A percentile compares a stretch with the other conserved stretches of the same genome.
Evolutionary conservation across 306 rosid genomes (phyloP).

Genomic region (Cucumis sativus): DNA sequence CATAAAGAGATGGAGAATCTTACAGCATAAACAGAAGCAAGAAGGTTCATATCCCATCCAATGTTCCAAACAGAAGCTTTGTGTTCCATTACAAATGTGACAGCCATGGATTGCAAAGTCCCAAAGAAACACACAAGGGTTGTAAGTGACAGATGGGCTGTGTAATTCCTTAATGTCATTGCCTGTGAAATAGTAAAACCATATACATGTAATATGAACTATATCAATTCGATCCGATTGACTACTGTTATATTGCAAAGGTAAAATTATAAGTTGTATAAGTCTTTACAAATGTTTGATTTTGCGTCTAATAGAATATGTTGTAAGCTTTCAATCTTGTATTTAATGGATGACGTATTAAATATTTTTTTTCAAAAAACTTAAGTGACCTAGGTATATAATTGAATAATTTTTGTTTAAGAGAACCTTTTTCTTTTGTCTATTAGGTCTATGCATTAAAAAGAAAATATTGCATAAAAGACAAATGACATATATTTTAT

Average conservation of each 20-base stretch:
- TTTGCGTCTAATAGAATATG: too few species aligned
- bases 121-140: constrained; percentile 64
- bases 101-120: constrained; percentile 61
- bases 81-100: constrained; percentile 58
- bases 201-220: not conserved
- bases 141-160: constrained; percentile 80
- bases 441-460: too few species aligned
- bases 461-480: too few species aligned
- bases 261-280: too few species aligned
- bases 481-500: not conserved
- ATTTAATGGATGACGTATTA: too few species aligned
- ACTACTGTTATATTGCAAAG: not conserved
- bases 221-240: not conserved
- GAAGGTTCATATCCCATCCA: constrained; percentile 80
- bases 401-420: too few species aligned
- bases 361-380: too few species aligned
- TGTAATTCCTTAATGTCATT: constrained; percentile 49
- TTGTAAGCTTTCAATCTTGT: too few species aligned
- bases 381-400: too few species aligned
- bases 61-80: constrained; percentile 60
- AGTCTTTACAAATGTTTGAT: too few species aligned
- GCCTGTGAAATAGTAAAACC: not conserved
- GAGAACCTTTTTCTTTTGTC: too few species aligned
- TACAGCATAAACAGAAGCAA: constrained; percentile 90
- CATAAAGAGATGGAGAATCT: not conserved